Evolutionary conservation across 257 asterid genomes (phyloP), one percentile per base, ranked within the genome.

Genomic region (Nicotiana attenuata): DNA sequence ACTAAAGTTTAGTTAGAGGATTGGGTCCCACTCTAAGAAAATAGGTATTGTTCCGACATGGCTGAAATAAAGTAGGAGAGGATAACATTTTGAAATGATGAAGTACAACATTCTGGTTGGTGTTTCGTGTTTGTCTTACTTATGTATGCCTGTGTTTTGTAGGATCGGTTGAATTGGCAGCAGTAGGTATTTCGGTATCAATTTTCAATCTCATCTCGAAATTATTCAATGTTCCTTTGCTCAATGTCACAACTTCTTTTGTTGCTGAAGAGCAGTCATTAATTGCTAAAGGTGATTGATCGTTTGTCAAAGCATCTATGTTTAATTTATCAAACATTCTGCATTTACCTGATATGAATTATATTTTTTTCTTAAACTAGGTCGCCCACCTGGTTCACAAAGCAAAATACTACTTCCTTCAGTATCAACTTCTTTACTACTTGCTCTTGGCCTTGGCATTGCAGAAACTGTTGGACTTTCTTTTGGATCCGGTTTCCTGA

Each of bases 251-350:
- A 7, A 96, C 99, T 50, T 96, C 99, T 35, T 96, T 92, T 69
- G 98, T 96, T 60, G 99, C 99, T 82, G 98, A 96, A 88, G 99
- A 96, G 92, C 99, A 96, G 86, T 94, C 98, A 33, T 81, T 87
- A 15, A 61, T 84, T 78, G 56, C 78, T 69, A 91, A 86, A 81
- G 90, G 71, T 66, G 63, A 50, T 16, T 50, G 80, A 9, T 47
- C 26, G 0, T 75, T 75, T 52, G 80, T 75, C 17, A 14, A 75
- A 75, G 26, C 26, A 50, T 45, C 63, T 75, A 33, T 0, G 1
- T 6, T 26, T 52, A 75, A 16, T 52, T 15, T 75, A 59, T 52
- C 17, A 50, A 26, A 24, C 64, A 75, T 26, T 26, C 83, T 80
- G 41, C 50, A 66, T 56, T 31, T 20, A 33, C 38, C 17, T 82